Conservation (phyloP, 139 green algal genomes). For the Parachlorella kessleri region DNA sequence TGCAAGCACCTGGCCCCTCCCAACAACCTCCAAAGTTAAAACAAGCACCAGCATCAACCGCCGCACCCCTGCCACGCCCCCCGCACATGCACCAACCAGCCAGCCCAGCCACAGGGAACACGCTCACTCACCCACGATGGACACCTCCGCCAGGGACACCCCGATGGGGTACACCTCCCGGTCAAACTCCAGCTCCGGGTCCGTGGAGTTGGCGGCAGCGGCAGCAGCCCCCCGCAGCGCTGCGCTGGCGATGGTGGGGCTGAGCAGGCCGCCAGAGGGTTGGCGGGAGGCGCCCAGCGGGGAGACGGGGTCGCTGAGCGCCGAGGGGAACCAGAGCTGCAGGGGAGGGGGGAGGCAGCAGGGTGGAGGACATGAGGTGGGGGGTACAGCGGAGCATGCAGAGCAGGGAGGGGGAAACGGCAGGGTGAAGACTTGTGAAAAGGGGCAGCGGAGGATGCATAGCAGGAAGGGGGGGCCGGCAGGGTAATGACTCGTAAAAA, state of each 20-base stretch:
- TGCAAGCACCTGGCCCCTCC: no score
- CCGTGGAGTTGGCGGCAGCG: slow-evolving; percentile 36
- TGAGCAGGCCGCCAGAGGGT: not conserved
- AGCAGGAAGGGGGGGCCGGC: no score
- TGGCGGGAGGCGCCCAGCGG: not conserved
- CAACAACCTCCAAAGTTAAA: no score
- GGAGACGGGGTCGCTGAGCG: slow-evolving; percentile 25
- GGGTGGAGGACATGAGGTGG: not conserved
- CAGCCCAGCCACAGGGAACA: no score
- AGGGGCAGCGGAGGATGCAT: no score
- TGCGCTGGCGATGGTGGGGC: slow-evolving; percentile 8
- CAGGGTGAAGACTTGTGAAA: no score
- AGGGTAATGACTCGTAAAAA: no score
- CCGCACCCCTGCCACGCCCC: no score
- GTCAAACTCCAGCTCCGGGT: slow-evolving; percentile 98
- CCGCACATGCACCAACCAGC: no score
- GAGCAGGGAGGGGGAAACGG: not conserved
- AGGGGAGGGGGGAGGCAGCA: not conserved
- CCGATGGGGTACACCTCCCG: slow-evolving; percentile 92
- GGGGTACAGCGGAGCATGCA: not conserved
- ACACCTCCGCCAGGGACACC: slow-evolving; percentile 83
- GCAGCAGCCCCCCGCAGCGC: not conserved
- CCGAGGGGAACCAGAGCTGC: slow-evolving; percentile 82
- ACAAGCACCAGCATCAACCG: no score
- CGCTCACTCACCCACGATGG: slow-evolving; percentile 79